Evolutionary conservation across 2,329 filamentous ascomycete genomes (phyloP).

Genomic region (Colletotrichum cereale): DNA sequence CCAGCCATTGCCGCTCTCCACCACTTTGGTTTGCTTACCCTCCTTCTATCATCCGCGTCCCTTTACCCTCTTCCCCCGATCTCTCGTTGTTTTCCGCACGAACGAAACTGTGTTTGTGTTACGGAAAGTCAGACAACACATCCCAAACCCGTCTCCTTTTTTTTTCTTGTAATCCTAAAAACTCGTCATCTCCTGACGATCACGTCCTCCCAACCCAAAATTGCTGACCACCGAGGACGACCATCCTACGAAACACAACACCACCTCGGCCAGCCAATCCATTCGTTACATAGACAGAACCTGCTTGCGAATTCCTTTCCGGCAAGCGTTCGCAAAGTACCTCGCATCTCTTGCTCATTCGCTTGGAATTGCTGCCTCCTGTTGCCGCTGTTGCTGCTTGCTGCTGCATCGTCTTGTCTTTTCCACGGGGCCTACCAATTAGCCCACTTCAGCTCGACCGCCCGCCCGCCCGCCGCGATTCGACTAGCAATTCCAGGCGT

Average conservation of each 20-base stretch:
- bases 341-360: neutral
- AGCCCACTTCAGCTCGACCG: conserved; percentile 37
- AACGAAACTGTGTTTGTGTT: conserved; percentile 36
- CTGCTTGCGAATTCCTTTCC: conserved; percentile 31
- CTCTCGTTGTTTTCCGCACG: conserved; percentile 35
- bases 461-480: conserved; percentile 19
- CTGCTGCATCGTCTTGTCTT: conserved; percentile 20
- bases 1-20: conserved; percentile 39
- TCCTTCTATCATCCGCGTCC: conserved; percentile 34
- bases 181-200: conserved; percentile 37
- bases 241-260: conserved; percentile 38
- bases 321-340: conserved; percentile 15
- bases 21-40: conserved; percentile 33
- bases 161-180: conserved; percentile 39
- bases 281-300: conserved; percentile 39
- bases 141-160: conserved; percentile 28
- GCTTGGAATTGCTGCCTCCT: conserved; percentile 14
- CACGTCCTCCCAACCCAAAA: conserved; percentile 21
- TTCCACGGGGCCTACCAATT: conserved; percentile 23
- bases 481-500: conserved; percentile 37
- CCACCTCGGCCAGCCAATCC: conserved; percentile 34
- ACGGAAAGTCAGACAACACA: conserved; percentile 38
- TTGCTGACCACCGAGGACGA: conserved; percentile 32
- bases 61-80: conserved; percentile 28
- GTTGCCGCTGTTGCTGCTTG: neutral